A percentile compares a stretch with the other conserved stretches of the same genome.
Evolutionary conservation across 768 basidiomycete genomes (phyloP).

Genomic region (Auriculariales sp.): DNA sequence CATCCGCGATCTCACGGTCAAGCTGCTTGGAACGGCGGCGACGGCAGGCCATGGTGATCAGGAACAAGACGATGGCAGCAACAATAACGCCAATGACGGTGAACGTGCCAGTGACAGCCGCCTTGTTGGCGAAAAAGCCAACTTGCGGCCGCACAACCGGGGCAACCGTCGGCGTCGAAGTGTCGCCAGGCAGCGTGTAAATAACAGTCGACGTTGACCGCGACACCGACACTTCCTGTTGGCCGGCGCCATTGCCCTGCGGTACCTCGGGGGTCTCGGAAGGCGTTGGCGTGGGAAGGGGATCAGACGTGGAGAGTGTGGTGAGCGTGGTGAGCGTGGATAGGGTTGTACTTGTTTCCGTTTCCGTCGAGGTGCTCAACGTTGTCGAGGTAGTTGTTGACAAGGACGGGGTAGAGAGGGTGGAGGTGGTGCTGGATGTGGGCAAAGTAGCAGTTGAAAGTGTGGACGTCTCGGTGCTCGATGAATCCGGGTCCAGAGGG

Average conservation of each 20-base stretch:
- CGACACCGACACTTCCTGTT: not conserved
- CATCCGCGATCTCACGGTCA: slow-evolving; percentile 61
- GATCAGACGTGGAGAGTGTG: not conserved
- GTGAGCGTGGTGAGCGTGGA: not conserved
- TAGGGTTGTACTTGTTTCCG: not conserved
- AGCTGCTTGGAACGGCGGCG: slow-evolving; percentile 49
- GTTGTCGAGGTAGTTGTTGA: not conserved
- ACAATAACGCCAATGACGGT: slow-evolving; percentile 52
- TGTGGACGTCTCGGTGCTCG: not conserved
- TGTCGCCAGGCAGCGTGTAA: not conserved
- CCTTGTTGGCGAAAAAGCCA: slow-evolving; percentile 57
- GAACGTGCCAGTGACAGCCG: slow-evolving; percentile 60
- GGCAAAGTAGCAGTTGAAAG: not conserved
- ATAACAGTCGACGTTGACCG: not conserved
- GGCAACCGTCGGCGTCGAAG: not conserved
- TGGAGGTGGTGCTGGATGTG: not conserved
- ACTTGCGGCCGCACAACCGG: slow-evolving; percentile 14
- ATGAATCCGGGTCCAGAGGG: not conserved
- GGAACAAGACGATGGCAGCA: slow-evolving; percentile 32
- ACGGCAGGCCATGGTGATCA: slow-evolving; percentile 38
- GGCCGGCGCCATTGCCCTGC: no score
- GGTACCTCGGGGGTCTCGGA: not conserved
- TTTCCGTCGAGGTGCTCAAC: not conserved
- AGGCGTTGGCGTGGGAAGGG: not conserved
- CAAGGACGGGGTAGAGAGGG: not conserved